Base-by-base conservation (phyloP, 73 alveolate species). In the Symbiodinium pilosum region DNA sequence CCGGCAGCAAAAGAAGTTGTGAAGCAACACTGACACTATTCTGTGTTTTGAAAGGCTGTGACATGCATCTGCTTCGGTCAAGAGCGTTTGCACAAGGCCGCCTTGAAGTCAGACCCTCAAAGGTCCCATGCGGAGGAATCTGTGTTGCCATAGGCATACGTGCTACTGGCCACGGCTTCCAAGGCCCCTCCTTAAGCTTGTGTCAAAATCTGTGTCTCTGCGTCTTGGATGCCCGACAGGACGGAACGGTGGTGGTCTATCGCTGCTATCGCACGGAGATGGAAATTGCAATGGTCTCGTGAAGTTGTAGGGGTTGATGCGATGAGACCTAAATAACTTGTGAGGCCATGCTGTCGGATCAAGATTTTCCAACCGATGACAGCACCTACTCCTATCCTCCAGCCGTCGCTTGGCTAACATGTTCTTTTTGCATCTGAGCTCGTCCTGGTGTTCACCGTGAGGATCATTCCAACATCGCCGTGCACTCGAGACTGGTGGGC, bases 51-150 rank as follows among this genome's bases (percentile, higher is more conserved):
- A 3, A 14, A 87, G 95, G 98, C 98, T 43, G 99, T 93, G 85
- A 93, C 99, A 38, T 93, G 99, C 52, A 81, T 93, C 38, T 93
- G 93, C 93, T 93, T 93, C 77, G 99, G 99, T 69, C 99, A 93
- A 43, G 99, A 93, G 86, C 43, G 99, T 40, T 64, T 43, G 93
- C 99, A 93, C 93, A 77, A 52, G 93, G 93, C 81, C 36, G n/a
- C n/a, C n/a, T n/a, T n/a, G n/a, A n/a, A n/a, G n/a, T n/a, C n/a
- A n/a, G n/a, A n/a, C n/a, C n/a, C n/a, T n/a, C n/a, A 47, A 47
- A 47, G 59, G 14, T 14, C 14, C 59, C 59, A 34, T 7, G 75
- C 75, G 75, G 43, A 21, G 43, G 44, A 73, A n/a, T n/a, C n/a
- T n/a, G n/a, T n/a, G n/a, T n/a, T n/a, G n/a, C n/a, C n/a, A n/a